Conservation (phyloP, 177 flowering plant genomes). For the Telopea speciosissima region DNA sequence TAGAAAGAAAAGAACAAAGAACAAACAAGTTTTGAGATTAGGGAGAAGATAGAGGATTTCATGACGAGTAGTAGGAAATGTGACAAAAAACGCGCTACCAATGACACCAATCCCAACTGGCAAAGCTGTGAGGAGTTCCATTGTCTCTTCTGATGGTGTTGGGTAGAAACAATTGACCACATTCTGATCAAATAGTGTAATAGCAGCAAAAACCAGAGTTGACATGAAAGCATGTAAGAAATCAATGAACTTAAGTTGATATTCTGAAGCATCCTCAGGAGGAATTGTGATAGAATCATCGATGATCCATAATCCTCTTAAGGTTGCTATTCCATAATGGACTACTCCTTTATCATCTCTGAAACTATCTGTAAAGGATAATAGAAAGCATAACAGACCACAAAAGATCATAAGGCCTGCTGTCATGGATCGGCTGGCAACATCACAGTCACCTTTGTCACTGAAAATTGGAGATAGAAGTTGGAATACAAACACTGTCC, state of each 20-base stretch:
- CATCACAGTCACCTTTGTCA: constrained; percentile 59
- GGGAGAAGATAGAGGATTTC: constrained; percentile 57
- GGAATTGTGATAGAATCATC: constrained; percentile 47
- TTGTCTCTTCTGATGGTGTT: constrained; percentile 45
- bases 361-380: constrained; percentile 70
- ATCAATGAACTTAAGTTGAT: constrained; percentile 51
- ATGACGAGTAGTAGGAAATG: constrained; percentile 70
- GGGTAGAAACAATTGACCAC: constrained; percentile 78
- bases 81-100: constrained; percentile 68
- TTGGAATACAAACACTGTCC: constrained; percentile 75
- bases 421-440: constrained; percentile 42
- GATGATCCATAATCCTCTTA: constrained; percentile 64
- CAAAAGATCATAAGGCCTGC: constrained; percentile 52
- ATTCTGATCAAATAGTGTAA: constrained; percentile 67
- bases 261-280: constrained; percentile 36
- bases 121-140: constrained; percentile 54
- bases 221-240: constrained; percentile 76
- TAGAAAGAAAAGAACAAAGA: no score
- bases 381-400: constrained; percentile 50
- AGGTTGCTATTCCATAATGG: constrained; percentile 64
- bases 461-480: constrained; percentile 68
- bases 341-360: constrained; percentile 54
- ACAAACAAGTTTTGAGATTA: no score
- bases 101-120: constrained; percentile 70
- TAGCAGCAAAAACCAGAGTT: constrained; percentile 63